Conservation (phyloP, 306 rosid genomes). For the Lathyrus sativus region DNA sequence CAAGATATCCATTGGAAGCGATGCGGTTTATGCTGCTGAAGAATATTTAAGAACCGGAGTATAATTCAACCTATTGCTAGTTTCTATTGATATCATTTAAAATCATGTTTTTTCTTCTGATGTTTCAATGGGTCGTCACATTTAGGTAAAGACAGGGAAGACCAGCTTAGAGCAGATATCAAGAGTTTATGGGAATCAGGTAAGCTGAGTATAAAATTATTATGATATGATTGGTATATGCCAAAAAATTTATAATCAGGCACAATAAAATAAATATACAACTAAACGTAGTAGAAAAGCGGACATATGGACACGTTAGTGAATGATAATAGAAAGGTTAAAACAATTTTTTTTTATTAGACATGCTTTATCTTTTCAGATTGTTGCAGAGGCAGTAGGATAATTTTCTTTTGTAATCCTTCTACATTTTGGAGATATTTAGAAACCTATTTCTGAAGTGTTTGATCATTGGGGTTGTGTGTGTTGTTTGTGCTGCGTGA, state of each 20-base stretch:
- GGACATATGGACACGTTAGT: too few species aligned
- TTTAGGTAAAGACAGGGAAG: conserved; percentile 82
- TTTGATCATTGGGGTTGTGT: background rate
- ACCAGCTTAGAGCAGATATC: conserved; percentile 96
- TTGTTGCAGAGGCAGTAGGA: too few species aligned
- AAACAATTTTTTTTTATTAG: too few species aligned
- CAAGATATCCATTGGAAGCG: conserved; percentile 96
- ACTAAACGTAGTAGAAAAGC: too few species aligned
- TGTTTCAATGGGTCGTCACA: conserved; percentile 27
- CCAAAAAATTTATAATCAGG: too few species aligned
- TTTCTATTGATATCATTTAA: conserved; percentile 20
- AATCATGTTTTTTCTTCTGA: conserved; percentile 37
- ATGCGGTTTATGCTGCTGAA: conserved; percentile 97
- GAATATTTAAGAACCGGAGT: conserved; percentile 87
- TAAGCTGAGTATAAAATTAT: conserved; percentile 19
- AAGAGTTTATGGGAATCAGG: conserved; percentile 97
- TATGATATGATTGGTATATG: too few species aligned
- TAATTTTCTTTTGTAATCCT: too few species aligned
- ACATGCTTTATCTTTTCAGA: too few species aligned
- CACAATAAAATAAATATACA: too few species aligned
- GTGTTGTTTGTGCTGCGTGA: background rate
- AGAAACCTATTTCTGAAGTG: too few species aligned
- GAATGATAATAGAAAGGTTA: too few species aligned
- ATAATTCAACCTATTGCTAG: conserved; percentile 37
- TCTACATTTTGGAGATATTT: too few species aligned